Percentiles rank a stretch among this genome's conserved stretches.
phyloP scores from a whole-genome alignment of 2,329 filamentous ascomycete species.

The Neonectria hederae region DNA sequence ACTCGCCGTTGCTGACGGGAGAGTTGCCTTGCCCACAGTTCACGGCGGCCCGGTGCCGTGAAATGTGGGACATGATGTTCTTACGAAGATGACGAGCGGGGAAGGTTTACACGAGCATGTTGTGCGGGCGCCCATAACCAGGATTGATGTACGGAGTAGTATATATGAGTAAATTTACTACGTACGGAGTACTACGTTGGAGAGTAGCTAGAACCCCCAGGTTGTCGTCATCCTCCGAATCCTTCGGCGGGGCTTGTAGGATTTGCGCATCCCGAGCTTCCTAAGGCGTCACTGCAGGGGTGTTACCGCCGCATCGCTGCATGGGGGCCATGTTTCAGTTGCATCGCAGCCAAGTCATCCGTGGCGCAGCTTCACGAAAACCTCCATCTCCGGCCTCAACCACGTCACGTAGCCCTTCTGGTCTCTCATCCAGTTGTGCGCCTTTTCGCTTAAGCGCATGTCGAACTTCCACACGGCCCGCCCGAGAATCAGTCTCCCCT shows the following conservation, averaged over 20 bases:
- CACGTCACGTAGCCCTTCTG: constrained; percentile 26
- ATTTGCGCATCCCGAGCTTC: background rate
- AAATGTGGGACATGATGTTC: background rate
- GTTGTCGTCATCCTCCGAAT: background rate
- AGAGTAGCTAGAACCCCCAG: background rate
- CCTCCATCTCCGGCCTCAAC: constrained; percentile 24
- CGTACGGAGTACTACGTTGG: background rate
- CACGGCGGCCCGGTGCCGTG: background rate
- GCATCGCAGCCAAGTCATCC: background rate
- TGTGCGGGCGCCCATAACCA: constrained; percentile 7
- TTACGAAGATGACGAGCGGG: background rate
- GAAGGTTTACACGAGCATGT: background rate
- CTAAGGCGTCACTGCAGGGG: constrained; percentile 5
- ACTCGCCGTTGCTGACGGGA: no score
- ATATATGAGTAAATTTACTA: background rate
- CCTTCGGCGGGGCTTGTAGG: background rate
- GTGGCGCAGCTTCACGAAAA: constrained; percentile 20
- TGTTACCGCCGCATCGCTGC: background rate
- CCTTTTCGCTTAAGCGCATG: constrained; percentile 19
- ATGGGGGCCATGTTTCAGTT: background rate
- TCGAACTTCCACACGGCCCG: constrained; percentile 24
- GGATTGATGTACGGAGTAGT: no score
- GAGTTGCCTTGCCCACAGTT: background rate
- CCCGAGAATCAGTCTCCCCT: constrained; percentile 22
- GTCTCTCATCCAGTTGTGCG: constrained; percentile 22